These are phyloP conservation scores for Neospermospora avenae DNA, from an alignment of 2,329 filamentous ascomycete genomes.

Conservation along the genomic window DNA sequence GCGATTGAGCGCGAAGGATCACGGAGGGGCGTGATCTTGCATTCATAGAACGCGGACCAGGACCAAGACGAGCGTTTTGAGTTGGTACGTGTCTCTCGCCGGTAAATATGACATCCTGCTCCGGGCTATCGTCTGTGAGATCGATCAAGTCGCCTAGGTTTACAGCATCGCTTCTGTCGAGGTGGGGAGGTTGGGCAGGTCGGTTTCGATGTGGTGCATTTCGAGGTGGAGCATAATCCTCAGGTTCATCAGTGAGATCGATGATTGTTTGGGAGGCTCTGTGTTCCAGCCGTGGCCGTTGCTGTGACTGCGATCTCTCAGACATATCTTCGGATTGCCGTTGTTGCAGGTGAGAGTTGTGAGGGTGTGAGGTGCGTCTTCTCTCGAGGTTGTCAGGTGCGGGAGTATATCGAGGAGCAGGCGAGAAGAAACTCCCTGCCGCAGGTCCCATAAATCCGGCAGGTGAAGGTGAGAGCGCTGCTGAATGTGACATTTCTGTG, in stretches of 20 bases:
- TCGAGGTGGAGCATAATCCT: slow-evolving; percentile 17
- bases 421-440: slow-evolving; percentile 12
- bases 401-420: slow-evolving; percentile 7
- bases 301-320: slow-evolving; percentile 18
- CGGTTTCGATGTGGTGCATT: slow-evolving; percentile 6
- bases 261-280: slow-evolving; percentile 32
- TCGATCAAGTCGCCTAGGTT: slow-evolving; percentile 44
- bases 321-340: slow-evolving; percentile 27
- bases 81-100: slow-evolving; percentile 24
- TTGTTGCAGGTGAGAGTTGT: slow-evolving; percentile 23
- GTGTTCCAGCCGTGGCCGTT: slow-evolving; percentile 25
- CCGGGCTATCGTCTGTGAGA: slow-evolving; percentile 47
- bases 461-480: slow-evolving; percentile 30
- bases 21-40: neutral
- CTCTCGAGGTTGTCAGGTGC: slow-evolving; percentile 17
- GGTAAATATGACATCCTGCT: slow-evolving; percentile 35
- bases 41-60: neutral
- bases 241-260: slow-evolving; percentile 34
- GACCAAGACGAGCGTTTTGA: slow-evolving; percentile 11
- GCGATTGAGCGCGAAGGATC: slow-evolving; percentile 8
- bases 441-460: slow-evolving; percentile 20
- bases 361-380: slow-evolving; percentile 30
- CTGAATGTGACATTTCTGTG: slow-evolving; percentile 31
- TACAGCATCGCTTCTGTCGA: slow-evolving; percentile 31
- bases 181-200: slow-evolving; percentile 26